These are phyloP conservation scores for Colletotrichum musae DNA, from an alignment of 2,329 filamentous ascomycete species.

Conservation along the genomic window DNA sequence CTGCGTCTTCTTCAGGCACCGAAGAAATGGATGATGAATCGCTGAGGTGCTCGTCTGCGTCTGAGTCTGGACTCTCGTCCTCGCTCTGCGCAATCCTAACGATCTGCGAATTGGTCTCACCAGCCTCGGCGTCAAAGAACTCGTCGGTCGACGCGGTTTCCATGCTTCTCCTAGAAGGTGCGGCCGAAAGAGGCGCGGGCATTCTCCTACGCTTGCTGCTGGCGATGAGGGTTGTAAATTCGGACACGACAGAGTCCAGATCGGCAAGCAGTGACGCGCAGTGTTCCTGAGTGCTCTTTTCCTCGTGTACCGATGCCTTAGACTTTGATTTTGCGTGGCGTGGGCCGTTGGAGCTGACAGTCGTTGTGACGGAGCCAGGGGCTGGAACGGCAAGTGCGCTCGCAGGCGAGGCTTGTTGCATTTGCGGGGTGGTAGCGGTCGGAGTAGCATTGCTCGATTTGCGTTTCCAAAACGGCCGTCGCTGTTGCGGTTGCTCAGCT, in stretches of 20 bases:
- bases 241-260: constrained; percentile 84
- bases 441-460: constrained; percentile 79
- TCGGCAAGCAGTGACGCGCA: constrained; percentile 88
- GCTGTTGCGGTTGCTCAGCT: constrained; percentile 68
- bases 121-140: constrained; percentile 92
- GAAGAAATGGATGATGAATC: constrained; percentile 74
- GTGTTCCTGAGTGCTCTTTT: constrained; percentile 82
- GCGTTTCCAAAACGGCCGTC: constrained; percentile 89
- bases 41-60: constrained; percentile 67
- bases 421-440: constrained; percentile 56
- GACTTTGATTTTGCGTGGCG: constrained; percentile 54
- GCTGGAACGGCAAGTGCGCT: constrained; percentile 60
- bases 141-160: constrained; percentile 88
- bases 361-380: constrained; percentile 53
- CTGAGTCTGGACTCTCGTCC: constrained; percentile 72
- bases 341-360: constrained; percentile 49
- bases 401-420: constrained; percentile 55
- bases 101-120: constrained; percentile 74
- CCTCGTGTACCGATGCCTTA: constrained; percentile 61
- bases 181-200: constrained; percentile 63
- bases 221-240: constrained; percentile 83
- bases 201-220: constrained; percentile 85
- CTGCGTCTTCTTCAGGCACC: constrained; percentile 70
- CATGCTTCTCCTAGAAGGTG: constrained; percentile 73
- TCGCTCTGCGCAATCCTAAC: constrained; percentile 82